A percentile compares a stretch with the other conserved stretches of the same genome.
Conservation (phyloP, 2,329 filamentous ascomycete species). For the Fusarium sp. region DNA sequence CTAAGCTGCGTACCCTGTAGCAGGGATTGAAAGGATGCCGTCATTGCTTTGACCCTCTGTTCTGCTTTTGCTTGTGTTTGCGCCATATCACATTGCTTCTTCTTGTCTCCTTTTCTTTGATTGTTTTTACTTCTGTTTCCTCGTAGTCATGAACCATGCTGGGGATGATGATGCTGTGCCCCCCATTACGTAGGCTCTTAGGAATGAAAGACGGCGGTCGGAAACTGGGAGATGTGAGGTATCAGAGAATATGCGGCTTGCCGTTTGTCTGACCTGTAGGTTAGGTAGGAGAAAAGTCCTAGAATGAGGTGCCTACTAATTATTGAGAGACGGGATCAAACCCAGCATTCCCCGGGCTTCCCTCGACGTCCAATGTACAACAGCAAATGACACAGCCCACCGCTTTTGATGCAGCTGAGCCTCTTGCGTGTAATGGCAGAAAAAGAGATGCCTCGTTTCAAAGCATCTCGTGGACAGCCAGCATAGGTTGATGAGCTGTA, state of each 20-base stretch:
- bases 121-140: slow-evolving; percentile 20
- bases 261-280: slow-evolving; percentile 23
- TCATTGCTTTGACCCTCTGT: slow-evolving; percentile 30
- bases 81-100: slow-evolving; percentile 36
- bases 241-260: slow-evolving; percentile 34
- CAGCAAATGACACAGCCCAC: slow-evolving; percentile 30
- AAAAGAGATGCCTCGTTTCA: slow-evolving; percentile 31
- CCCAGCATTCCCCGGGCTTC: slow-evolving; percentile 2
- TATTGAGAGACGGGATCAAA: not conserved
- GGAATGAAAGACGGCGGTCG: slow-evolving; percentile 18
- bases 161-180: slow-evolving; percentile 34
- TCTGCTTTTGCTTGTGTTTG: slow-evolving; percentile 7
- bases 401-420: slow-evolving; percentile 32
- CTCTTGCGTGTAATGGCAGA: slow-evolving; percentile 11
- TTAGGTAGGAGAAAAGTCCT: slow-evolving; percentile 17
- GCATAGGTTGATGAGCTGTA: slow-evolving; percentile 20
- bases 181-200: slow-evolving; percentile 40
- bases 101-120: slow-evolving; percentile 2
- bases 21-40: slow-evolving; percentile 29
- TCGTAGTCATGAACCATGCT: slow-evolving; percentile 21
- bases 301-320: slow-evolving; percentile 2
- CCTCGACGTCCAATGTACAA: not conserved
- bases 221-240: slow-evolving; percentile 18
- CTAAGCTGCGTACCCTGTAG: slow-evolving; percentile 32
- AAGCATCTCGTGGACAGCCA: slow-evolving; percentile 31